Base-by-base conservation (phyloP, 2,329 filamentous ascomycete genomes). In the Cladorrhinum sp. region DNA sequence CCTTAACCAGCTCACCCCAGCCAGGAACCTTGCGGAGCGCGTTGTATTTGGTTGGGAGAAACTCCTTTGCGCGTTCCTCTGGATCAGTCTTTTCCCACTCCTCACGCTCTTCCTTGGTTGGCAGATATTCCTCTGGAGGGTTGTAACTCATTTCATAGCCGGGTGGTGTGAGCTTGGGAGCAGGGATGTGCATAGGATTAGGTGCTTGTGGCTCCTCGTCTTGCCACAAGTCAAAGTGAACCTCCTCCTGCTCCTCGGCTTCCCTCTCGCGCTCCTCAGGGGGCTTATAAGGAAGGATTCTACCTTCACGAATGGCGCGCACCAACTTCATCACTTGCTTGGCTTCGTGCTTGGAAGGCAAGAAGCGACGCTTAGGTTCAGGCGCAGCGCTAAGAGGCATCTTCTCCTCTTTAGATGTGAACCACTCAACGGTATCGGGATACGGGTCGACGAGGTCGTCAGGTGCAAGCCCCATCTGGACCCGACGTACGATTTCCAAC, bases 301-400 rank as follows among this genome's bases (percentile, higher is more conserved):
- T 87, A 36, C 96, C 95, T 76, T 98, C 93, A 66, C 90, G 87
- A 68, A 99, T 99, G 38, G 95, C 95, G 71, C 91, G 92, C 57
- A 98, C 95, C 70, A 99, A 87, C 79, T 99, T 98, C 86, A 97
- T 96, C 55, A 99, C 86, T 60, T 93, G 86, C 80, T 97, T 97
- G 29, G 91, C 90, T 76, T 99, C 95, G 74, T 99, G 92, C 76
- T 97, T 98, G 51, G 93, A 98, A 6, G 96, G 95, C 9, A 99
- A 79, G 74, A 98, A 99, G 68, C 95, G 88, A 65, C 95, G 85
- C 79, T 99, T 99, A 1, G 95, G 95, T 73, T 99, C 95, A 6
- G 95, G 95, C 0, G 95, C 95, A 50, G 93, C 89, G 72, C 92
- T 97, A 60, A 99, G 76, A 13, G 95, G 65, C 93, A 99, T 98